Base-by-base conservation (phyloP, 805 yeast species). In the Grigorovia jiainica region DNA sequence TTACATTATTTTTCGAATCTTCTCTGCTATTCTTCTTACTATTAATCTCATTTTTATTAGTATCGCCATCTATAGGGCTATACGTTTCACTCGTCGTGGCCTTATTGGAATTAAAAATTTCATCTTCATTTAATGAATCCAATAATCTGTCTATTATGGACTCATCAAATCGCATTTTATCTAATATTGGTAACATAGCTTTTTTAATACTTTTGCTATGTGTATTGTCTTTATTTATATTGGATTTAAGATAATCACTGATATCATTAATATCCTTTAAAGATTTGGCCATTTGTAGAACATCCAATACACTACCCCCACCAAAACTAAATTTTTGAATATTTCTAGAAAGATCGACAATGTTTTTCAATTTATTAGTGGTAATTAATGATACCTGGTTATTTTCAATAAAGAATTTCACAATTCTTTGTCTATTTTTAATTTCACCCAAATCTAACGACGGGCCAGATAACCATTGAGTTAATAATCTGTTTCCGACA, bases 401-500 rank as follows among this genome's bases (percentile, higher is more conserved):
- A 36, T 69, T 56, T 7, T 54, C 55, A 27, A 57, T 42, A 35
- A 82, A 72, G 3, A 64, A 54, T 6, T 58, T 56, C 0, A 83
- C 81, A 10, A 72, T 50, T 15, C 62, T 63, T 37, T 78, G 85
- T 21, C 98, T 66, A 16, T 57, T 52, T 15, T 58, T 58, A 11
- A 92, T 76, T 46, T 76, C 82, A 0, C 55, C 51, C 0, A 73
- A 52, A 51, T 81, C 73, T 8, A 82, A 70, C 0, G 85, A 71
- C 0, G 98, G 98, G 2, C 86, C 77, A 20, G 84, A 70, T 4
- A 90, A 63, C 96, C 97, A 87, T 40, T 79, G 78, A 7, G 80
- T 73, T 10, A 92, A 63, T n/a, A 83, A 54, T 34, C 97, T 66
- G 0, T 95, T 66, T 0, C 97, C 97, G 0, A 92, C 78, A 1